A percentile compares a stretch with the other conserved stretches of the same genome.
These are phyloP conservation scores for Mortierella sp. DNA, from an alignment of 371 early-diverging fungal genomes.

Conservation along the genomic window DNA sequence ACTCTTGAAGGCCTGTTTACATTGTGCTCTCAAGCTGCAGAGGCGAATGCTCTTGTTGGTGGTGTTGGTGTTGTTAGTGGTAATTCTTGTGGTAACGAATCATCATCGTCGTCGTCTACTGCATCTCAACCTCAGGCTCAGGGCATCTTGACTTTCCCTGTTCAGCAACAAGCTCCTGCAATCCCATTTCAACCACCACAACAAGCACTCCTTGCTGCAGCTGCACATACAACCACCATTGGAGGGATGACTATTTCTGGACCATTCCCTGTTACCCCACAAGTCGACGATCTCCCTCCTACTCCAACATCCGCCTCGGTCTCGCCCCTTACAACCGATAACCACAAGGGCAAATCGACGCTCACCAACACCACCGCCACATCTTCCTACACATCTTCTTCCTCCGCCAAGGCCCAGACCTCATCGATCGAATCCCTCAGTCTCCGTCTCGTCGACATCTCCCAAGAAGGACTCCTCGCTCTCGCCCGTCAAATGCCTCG, in stretches of 20 bases:
- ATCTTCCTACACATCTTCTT: no score
- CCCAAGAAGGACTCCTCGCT: conserved; percentile 40
- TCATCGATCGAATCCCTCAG: conserved; percentile 34
- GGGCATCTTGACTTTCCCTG: not conserved
- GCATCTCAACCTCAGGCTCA: not conserved
- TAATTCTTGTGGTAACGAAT: not conserved
- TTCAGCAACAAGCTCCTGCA: not conserved
- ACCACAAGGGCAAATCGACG: conserved; percentile 14
- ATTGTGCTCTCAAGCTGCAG: conserved; percentile 17
- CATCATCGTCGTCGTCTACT: not conserved
- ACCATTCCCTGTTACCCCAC: conserved; percentile 1
- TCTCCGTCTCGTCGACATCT: conserved; percentile 50
- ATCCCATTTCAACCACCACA: not conserved
- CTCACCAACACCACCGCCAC: not conserved
- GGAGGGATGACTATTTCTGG: conserved; percentile 10
- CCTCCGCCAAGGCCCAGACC: not conserved
- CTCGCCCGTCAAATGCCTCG: conserved; percentile 26
- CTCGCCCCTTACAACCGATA: not conserved
- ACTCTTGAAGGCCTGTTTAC: conserved; percentile 45
- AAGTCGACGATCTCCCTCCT: not conserved
- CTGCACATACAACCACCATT: conserved; percentile 1
- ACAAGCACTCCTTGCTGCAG: not conserved
- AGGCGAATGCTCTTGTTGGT: not conserved
- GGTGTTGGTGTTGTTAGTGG: not conserved
- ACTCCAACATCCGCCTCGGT: not conserved